Conservation (phyloP, 768 basidiomycete species). For the Collybia nuda region DNA sequence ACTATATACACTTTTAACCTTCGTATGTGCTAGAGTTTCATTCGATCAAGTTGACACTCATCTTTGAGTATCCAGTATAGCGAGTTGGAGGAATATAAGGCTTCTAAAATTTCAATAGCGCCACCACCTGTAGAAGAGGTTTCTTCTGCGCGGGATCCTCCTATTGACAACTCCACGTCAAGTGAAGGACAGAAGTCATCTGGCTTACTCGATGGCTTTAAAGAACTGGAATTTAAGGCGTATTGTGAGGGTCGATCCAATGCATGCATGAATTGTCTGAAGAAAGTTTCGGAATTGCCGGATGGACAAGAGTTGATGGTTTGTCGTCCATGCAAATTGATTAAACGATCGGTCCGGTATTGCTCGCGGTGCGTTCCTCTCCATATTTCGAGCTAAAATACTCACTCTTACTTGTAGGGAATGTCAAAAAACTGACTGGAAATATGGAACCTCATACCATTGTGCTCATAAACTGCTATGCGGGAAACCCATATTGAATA, state of each 20-base stretch:
- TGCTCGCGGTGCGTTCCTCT: constrained; percentile 5
- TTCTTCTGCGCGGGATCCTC: too few species aligned
- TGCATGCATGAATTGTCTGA: constrained; percentile 7
- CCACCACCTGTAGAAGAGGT: too few species aligned
- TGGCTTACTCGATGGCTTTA: not conserved
- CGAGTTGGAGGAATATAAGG: not conserved
- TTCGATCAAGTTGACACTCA: not conserved
- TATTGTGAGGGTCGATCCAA: not conserved
- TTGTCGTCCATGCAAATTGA: constrained; percentile 3
- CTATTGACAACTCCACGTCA: too few species aligned
- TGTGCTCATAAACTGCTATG: constrained; percentile 15
- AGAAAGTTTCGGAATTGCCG: not conserved
- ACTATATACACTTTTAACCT: constrained; percentile 8
- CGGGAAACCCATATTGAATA: constrained; percentile 11
- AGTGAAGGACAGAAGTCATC: too few species aligned
- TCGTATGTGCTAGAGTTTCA: not conserved
- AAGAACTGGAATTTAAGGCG: not conserved
- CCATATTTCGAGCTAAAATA: not conserved
- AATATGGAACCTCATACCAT: constrained; percentile 8
- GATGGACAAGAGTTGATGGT: constrained; percentile 5
- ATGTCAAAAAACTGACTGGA: constrained; percentile 23
- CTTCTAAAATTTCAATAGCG: not conserved
- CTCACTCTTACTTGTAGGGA: constrained; percentile 9
- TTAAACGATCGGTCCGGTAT: constrained; percentile 4
- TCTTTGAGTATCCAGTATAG: not conserved